These are phyloP conservation scores for Oryza australiensis DNA, from an alignment of 176 grass and related monocot species.

Conservation along the genomic window DNA sequence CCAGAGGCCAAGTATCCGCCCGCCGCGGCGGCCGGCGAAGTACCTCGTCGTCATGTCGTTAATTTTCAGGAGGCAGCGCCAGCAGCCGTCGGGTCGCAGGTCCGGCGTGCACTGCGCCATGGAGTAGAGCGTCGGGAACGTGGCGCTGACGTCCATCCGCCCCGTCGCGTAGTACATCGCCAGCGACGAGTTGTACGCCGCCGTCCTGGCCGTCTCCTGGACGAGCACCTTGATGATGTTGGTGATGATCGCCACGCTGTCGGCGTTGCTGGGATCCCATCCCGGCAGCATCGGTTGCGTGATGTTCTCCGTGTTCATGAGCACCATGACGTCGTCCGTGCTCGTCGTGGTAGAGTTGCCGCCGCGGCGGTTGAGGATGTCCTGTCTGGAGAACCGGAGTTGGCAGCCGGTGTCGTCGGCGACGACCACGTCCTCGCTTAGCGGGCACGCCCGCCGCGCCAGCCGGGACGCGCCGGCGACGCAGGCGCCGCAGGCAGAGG, in stretches of 20 bases:
- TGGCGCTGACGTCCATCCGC: background rate
- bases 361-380: no score
- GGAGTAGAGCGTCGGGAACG: conserved; percentile 22
- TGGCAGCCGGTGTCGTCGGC: background rate
- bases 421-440: background rate
- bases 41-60: background rate
- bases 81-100: conserved; percentile 19
- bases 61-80: conserved; percentile 29
- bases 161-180: conserved; percentile 18
- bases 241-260: background rate
- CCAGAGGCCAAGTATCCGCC: background rate
- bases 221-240: background rate
- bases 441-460: background rate
- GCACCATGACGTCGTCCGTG: no score
- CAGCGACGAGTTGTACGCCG: conserved; percentile 1
- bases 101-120: conserved; percentile 48
- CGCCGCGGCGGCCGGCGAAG: conserved; percentile 17
- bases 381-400: conserved; percentile 1
- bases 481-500: background rate
- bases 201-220: background rate
- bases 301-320: background rate
- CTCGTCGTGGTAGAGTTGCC: no score
- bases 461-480: background rate
- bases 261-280: background rate
- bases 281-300: background rate